phyloP scores from a whole-genome alignment of 192 early-diverging fungal species.

The Backusella morwellensis region DNA sequence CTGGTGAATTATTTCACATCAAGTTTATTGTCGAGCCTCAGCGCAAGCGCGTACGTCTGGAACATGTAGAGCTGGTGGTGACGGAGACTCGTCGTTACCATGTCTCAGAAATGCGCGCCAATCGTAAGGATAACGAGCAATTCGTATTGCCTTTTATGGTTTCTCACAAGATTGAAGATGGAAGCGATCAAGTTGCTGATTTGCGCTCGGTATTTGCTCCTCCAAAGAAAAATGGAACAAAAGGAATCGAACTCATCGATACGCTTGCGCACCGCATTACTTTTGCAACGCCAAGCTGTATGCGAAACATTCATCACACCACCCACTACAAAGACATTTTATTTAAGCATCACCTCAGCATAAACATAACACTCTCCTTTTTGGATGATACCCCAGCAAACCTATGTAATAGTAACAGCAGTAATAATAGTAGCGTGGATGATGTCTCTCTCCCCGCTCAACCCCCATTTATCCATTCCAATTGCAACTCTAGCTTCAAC shows the following conservation, averaged over 20 bases:
- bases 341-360: constrained; percentile 18
- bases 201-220: constrained; percentile 5
- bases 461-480: neutral
- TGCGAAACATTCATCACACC: constrained; percentile 18
- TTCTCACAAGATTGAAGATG: constrained; percentile 5
- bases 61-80: constrained; percentile 16
- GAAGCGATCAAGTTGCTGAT: neutral
- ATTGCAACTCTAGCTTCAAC: neutral
- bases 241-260: constrained; percentile 16
- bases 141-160: constrained; percentile 11
- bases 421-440: neutral
- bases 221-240: neutral
- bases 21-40: constrained; percentile 21
- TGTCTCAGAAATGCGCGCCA: constrained; percentile 17
- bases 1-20: constrained; percentile 23
- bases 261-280: constrained; percentile 22
- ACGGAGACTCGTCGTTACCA: constrained; percentile 20
- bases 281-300: constrained; percentile 23
- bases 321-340: constrained; percentile 25
- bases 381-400: neutral
- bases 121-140: constrained; percentile 7
- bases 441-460: neutral
- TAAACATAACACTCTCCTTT: constrained; percentile 19
- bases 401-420: neutral
- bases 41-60: constrained; percentile 16